Evolutionary conservation across 73 alveolate genomes (phyloP).

Genomic region (Paramecium sexaurelia): DNA sequence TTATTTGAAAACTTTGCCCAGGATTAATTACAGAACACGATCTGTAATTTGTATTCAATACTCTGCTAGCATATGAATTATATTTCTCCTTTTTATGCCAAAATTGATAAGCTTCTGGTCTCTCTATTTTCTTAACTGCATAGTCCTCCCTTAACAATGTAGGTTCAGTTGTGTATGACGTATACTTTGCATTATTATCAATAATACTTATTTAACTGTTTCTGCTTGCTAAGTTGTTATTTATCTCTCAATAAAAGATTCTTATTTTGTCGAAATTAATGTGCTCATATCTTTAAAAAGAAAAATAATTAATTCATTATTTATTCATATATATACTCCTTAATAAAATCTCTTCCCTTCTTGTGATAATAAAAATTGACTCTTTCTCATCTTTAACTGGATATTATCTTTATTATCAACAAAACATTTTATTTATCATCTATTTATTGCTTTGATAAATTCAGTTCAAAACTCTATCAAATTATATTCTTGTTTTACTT

Average conservation of each 20-base stretch:
- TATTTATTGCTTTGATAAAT: no score
- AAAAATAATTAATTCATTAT: not conserved
- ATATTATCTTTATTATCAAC: no score
- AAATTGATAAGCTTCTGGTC: constrained; percentile 32
- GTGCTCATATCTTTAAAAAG: not conserved
- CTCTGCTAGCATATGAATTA: constrained; percentile 17
- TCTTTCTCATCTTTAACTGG: no score
- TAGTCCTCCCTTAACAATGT: not conserved
- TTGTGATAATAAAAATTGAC: no score
- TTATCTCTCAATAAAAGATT: not conserved
- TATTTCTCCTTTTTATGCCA: constrained; percentile 40
- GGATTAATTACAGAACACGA: not conserved
- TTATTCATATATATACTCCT: not conserved
- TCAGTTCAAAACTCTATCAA: no score
- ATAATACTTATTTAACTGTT: not conserved
- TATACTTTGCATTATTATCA: not conserved
- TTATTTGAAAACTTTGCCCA: not conserved
- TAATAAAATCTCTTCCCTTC: not conserved
- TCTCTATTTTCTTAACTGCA: not conserved
- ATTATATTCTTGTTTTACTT: no score
- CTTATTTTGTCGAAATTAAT: not conserved
- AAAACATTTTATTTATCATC: no score
- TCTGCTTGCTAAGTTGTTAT: not conserved
- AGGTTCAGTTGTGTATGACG: constrained; percentile 13
- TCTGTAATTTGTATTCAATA: constrained; percentile 28